Evolutionary conservation across 73 alveolate genomes (phyloP).

Genomic region (Durusdinium trenchii): DNA sequence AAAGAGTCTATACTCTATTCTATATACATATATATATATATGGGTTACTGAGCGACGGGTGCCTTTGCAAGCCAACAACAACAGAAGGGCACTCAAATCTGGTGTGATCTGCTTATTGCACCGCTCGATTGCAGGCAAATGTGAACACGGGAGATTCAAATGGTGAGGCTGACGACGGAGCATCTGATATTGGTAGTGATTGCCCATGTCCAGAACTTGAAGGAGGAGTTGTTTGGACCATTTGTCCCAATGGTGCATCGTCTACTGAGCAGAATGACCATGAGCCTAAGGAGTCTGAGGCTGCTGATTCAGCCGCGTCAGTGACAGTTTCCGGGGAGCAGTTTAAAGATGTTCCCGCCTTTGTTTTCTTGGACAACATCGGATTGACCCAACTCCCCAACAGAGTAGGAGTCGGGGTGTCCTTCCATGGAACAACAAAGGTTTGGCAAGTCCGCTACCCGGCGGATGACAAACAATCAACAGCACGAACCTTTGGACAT

Average conservation of each 20-base stretch:
- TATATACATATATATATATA: too few relatives aligned
- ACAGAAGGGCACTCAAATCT: too few relatives aligned
- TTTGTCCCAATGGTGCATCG: neutral
- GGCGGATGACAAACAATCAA: neutral
- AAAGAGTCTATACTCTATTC: too few relatives aligned
- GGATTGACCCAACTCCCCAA: constrained; percentile 6
- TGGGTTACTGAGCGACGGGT: too few relatives aligned
- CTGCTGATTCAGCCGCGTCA: neutral
- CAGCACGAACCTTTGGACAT: neutral
- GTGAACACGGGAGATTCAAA: neutral
- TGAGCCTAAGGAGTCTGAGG: neutral
- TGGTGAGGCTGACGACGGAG: neutral
- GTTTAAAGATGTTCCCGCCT: neutral
- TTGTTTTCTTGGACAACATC: neutral
- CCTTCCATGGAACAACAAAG: neutral
- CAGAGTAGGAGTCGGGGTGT: neutral
- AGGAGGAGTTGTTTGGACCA: neutral
- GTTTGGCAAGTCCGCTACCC: constrained; percentile 30
- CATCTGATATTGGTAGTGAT: neutral
- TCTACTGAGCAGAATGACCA: neutral
- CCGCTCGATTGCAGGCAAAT: too few relatives aligned
- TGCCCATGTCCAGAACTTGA: neutral
- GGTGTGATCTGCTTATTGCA: too few relatives aligned
- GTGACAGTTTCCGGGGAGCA: neutral
- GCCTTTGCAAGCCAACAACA: too few relatives aligned